Percentiles rank a stretch among this genome's conserved stretches.
Conservation (phyloP, 495 filamentous ascomycete genomes). For the Staphylotrichum longicolle region DNA sequence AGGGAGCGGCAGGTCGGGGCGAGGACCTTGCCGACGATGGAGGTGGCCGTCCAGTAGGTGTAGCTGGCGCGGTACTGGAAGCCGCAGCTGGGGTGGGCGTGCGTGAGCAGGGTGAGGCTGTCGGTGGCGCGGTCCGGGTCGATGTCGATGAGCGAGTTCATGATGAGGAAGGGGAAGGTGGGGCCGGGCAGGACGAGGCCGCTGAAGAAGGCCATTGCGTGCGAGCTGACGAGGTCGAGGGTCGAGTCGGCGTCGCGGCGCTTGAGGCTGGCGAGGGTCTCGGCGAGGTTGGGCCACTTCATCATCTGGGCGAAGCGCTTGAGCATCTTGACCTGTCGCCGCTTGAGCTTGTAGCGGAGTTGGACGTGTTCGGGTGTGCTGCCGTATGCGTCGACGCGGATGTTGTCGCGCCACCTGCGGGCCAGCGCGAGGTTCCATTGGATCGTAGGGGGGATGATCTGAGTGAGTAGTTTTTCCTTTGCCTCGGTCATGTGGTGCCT, state of each 20-base stretch:
- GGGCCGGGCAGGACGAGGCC: slow-evolving; percentile 66
- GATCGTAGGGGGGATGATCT: slow-evolving; percentile 64
- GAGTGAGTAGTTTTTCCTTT: slow-evolving; percentile 54
- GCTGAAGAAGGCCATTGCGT: slow-evolving; percentile 70
- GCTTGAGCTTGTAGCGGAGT: slow-evolving; percentile 57
- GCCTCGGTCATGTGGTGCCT: slow-evolving; percentile 50
- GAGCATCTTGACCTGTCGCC: slow-evolving; percentile 60
- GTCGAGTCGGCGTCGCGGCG: slow-evolving; percentile 53
- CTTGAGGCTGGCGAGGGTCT: slow-evolving; percentile 57
- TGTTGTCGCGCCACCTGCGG: slow-evolving; percentile 64
- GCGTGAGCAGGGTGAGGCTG: slow-evolving; percentile 58
- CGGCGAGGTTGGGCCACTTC: slow-evolving; percentile 69
- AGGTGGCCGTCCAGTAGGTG: slow-evolving; percentile 69
- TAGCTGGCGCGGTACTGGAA: slow-evolving; percentile 67
- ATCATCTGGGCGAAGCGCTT: slow-evolving; percentile 64
- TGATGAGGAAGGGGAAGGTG: slow-evolving; percentile 67
- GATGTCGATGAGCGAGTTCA: slow-evolving; percentile 71
- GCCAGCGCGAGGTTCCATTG: slow-evolving; percentile 68
- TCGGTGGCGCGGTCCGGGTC: slow-evolving; percentile 59
- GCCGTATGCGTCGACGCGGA: slow-evolving; percentile 55
- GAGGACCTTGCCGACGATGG: slow-evolving; percentile 72
- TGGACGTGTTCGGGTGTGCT: slow-evolving; percentile 44
- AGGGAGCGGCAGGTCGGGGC: slow-evolving; percentile 70
- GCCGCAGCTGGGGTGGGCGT: slow-evolving; percentile 61
- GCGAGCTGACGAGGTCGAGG: slow-evolving; percentile 59